These are phyloP conservation scores for Umbelopsis isabellina DNA, from an alignment of 192 early-diverging fungal species.

Conservation along the genomic window DNA sequence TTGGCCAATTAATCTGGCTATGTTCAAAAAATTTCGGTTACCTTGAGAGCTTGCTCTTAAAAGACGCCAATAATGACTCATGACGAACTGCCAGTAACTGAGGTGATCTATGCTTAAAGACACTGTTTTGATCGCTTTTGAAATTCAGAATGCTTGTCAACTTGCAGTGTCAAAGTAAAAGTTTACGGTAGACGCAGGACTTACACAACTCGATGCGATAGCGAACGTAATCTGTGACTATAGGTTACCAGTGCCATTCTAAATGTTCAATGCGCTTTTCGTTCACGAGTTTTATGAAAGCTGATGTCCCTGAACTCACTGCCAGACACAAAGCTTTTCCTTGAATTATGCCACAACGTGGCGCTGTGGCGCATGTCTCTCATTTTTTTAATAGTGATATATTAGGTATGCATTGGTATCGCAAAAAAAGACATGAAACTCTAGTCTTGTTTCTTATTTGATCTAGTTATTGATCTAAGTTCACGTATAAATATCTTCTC, in stretches of 20 bases:
- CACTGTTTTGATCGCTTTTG: neutral
- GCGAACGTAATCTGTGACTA: neutral
- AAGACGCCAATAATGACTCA: neutral
- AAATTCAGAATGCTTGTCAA: neutral
- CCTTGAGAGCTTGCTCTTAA: neutral
- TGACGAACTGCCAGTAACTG: neutral
- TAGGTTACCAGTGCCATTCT: neutral
- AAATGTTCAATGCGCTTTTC: neutral
- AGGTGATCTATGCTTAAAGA: neutral
- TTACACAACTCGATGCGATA: neutral
- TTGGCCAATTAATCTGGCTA: neutral
- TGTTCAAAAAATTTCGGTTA: neutral
- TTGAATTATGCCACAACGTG: neutral
- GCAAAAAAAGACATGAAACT: conserved; percentile 3
- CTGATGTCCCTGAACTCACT: neutral
- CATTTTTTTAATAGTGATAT: neutral
- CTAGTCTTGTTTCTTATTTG: conserved; percentile 22
- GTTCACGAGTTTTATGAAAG: neutral
- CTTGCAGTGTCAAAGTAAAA: too few relatives aligned
- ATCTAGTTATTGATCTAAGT: conserved; percentile 18
- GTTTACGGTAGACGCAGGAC: neutral
- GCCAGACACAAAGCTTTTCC: too few relatives aligned
- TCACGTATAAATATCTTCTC: conserved; percentile 28
- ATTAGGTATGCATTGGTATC: neutral
- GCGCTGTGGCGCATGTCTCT: neutral